Evolutionary conservation across 306 rosid genomes (phyloP).

Genomic region (Cyamopsis tetragonoloba): DNA sequence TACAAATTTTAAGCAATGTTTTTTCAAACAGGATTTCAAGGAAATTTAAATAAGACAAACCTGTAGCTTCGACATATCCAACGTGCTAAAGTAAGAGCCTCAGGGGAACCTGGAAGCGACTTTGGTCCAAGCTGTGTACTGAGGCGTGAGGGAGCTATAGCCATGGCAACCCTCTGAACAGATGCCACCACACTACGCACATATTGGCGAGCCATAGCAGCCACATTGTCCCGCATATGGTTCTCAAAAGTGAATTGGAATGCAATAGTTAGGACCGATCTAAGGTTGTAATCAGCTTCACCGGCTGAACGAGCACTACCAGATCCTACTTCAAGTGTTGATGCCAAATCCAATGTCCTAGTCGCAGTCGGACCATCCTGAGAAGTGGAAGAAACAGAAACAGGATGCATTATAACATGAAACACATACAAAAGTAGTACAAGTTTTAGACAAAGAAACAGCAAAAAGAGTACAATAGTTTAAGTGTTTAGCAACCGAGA

Average conservation of each 20-base stretch:
- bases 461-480: too few relatives aligned
- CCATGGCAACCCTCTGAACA: constrained; percentile 98
- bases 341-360: constrained; percentile 87
- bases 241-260: constrained; percentile 91
- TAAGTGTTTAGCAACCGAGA: too few relatives aligned
- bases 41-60: constrained; percentile 26
- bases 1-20: too few relatives aligned
- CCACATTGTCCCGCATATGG: constrained; percentile 79
- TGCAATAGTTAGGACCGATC: constrained; percentile 92
- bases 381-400: background rate
- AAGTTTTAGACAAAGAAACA: too few relatives aligned
- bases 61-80: constrained; percentile 87
- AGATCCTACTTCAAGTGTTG: constrained; percentile 83
- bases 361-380: constrained; percentile 67
- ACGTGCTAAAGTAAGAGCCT: constrained; percentile 81
- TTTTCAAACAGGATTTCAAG: too few relatives aligned
- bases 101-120: constrained; percentile 81
- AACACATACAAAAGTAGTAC: too few relatives aligned
- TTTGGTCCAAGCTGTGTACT: constrained; percentile 65
- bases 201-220: constrained; percentile 98
- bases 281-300: constrained; percentile 71
- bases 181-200: constrained; percentile 92
- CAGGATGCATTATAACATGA: too few relatives aligned
- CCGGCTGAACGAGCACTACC: constrained; percentile 51
- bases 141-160: constrained; percentile 79